A percentile compares a stretch with the other conserved stretches of the same genome.
Evolutionary conservation across 2,329 filamentous ascomycete species (phyloP).

Genomic region (Grosmannia huntii): DNA sequence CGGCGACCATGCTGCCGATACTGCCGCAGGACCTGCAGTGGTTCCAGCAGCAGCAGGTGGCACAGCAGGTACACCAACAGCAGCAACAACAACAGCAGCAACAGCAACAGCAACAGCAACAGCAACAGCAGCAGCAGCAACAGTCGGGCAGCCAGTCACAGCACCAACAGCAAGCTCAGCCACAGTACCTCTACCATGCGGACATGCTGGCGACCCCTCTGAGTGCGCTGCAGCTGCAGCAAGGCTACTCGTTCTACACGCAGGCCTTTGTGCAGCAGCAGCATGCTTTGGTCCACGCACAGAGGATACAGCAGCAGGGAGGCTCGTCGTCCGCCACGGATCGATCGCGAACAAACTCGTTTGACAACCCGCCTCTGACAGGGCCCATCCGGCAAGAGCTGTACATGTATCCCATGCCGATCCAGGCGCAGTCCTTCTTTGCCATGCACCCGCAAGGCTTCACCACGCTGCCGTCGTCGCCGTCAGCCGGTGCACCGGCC

Average conservation of each 20-base stretch:
- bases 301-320: slow-evolving; percentile 27
- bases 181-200: slow-evolving; percentile 21
- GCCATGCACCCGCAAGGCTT: slow-evolving; percentile 23
- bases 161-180: slow-evolving; percentile 25
- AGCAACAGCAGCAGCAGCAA: slow-evolving; percentile 23
- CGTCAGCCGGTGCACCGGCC: slow-evolving; percentile 30
- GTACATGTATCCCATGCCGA: slow-evolving; percentile 35
- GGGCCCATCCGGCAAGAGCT: slow-evolving; percentile 45
- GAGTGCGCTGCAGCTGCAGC: slow-evolving; percentile 26
- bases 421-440: slow-evolving; percentile 30
- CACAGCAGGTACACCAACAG: slow-evolving; percentile 24
- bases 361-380: slow-evolving; percentile 48
- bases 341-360: slow-evolving; percentile 48
- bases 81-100: slow-evolving; percentile 21
- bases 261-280: slow-evolving; percentile 32
- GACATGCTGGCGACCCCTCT: slow-evolving; percentile 15
- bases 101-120: slow-evolving; percentile 29
- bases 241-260: slow-evolving; percentile 32
- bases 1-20: slow-evolving; percentile 27
- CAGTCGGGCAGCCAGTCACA: slow-evolving; percentile 28
- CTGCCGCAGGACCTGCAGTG: slow-evolving; percentile 33
- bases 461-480: slow-evolving; percentile 43
- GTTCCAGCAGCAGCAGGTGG: slow-evolving; percentile 29
- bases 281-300: slow-evolving; percentile 26
- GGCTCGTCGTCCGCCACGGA: slow-evolving; percentile 25